Percentiles rank a stretch among this genome's conserved stretches.
phyloP scores from a whole-genome alignment of 1,284 basidiomycete species.

The Tilletia indica region DNA sequence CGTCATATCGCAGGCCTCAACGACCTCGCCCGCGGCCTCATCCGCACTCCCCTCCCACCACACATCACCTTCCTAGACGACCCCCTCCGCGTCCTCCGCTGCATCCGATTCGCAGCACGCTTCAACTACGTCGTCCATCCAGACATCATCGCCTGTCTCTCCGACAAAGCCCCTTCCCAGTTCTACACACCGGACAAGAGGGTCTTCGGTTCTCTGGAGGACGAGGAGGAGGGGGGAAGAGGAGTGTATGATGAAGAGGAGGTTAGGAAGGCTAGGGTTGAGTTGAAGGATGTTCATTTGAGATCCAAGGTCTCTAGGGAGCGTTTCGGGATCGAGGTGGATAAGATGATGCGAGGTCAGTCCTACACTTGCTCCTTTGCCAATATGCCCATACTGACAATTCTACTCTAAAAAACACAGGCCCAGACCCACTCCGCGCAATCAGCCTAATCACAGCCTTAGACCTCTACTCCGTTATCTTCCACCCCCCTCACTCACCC shows the following conservation, averaged over 20 bases:
- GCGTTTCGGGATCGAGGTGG: constrained; percentile 55
- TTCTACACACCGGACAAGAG: constrained; percentile 20
- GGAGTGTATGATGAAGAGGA: neutral
- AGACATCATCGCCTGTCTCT: constrained; percentile 61
- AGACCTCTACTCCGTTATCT: constrained; percentile 45
- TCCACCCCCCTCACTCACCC: constrained; percentile 33
- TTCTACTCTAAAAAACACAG: constrained; percentile 2
- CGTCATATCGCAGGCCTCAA: constrained; percentile 63
- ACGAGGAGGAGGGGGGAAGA: constrained; percentile 13
- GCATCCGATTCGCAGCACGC: constrained; percentile 85
- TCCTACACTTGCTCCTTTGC: neutral
- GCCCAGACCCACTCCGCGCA: constrained; percentile 43
- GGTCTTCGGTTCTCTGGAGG: constrained; percentile 21
- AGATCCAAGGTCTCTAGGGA: constrained; percentile 50
- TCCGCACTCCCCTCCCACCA: constrained; percentile 86
- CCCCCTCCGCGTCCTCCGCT: constrained; percentile 84
- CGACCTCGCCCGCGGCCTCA: constrained; percentile 75
- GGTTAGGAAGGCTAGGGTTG: neutral
- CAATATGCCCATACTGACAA: neutral
- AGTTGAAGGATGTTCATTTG: too few species aligned
- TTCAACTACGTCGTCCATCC: constrained; percentile 79
- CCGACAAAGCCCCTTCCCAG: constrained; percentile 23
- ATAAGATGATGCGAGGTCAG: constrained; percentile 53
- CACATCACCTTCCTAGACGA: constrained; percentile 89
- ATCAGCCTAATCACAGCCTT: constrained; percentile 40